A percentile compares a stretch with the other conserved stretches of the same genome.
Evolutionary conservation across 2,329 filamentous ascomycete genomes (phyloP).

Genomic region (Endothia cerciana): DNA sequence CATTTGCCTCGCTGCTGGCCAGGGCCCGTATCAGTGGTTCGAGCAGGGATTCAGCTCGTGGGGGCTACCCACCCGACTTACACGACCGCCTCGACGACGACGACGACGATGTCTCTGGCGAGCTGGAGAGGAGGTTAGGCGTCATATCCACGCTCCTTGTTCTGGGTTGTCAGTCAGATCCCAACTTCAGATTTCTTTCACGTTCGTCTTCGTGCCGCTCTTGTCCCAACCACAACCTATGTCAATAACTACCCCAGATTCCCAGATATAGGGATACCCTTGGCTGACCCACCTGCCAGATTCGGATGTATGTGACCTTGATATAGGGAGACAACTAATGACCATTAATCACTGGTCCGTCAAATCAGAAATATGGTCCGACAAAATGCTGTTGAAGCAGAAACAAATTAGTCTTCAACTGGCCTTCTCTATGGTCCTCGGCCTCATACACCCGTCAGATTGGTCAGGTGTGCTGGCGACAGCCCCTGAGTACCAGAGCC

Average conservation of each 20-base stretch:
- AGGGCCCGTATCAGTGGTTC: constrained; percentile 25
- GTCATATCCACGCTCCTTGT: constrained; percentile 28
- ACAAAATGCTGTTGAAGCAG: constrained; percentile 22
- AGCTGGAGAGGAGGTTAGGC: constrained; percentile 24
- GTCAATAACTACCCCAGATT: neutral
- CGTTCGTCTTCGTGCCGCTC: neutral
- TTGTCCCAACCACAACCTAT: neutral
- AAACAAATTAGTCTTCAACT: constrained; percentile 27
- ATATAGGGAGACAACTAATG: constrained; percentile 24
- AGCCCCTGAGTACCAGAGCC: constrained; percentile 20
- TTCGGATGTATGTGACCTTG: constrained; percentile 28
- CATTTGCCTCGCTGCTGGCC: constrained; percentile 23
- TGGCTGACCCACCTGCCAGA: constrained; percentile 21
- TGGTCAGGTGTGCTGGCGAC: constrained; percentile 19
- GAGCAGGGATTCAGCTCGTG: constrained; percentile 20
- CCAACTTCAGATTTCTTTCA: neutral
- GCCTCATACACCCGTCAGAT: constrained; percentile 21
- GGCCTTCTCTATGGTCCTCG: constrained; percentile 26
- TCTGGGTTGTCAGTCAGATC: constrained; percentile 26
- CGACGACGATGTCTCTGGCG: constrained; percentile 7
- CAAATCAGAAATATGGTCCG: constrained; percentile 25
- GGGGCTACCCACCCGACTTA: constrained; percentile 12
- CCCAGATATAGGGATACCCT: neutral
- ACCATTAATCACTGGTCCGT: constrained; percentile 27
- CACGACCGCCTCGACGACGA: constrained; percentile 6